phyloP scores from a whole-genome alignment of 768 basidiomycete species.

The Leccinum truebloodii region DNA sequence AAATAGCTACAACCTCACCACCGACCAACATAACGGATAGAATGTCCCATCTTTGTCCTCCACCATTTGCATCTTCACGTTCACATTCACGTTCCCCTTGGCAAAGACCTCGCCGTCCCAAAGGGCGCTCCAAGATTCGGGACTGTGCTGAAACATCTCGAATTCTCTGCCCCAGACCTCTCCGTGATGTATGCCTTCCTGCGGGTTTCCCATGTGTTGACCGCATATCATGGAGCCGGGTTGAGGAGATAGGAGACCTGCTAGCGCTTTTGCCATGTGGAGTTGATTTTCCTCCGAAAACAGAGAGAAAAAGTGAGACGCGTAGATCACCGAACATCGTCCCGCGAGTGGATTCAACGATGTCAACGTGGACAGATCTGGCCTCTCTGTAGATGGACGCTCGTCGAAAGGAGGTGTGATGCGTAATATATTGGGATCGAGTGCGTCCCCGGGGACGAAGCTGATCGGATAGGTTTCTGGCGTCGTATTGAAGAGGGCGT shows the following conservation, averaged over 20 bases:
- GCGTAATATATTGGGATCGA: not conserved
- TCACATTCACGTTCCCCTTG: not conserved
- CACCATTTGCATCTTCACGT: not conserved
- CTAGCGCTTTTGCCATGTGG: not conserved
- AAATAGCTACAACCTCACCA: not conserved
- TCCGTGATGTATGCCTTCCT: not conserved
- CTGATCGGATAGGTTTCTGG: not conserved
- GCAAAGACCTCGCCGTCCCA: not conserved
- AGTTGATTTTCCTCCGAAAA: not conserved
- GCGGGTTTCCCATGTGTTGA: not conserved
- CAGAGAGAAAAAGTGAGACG: not conserved
- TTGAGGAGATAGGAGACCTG: not conserved
- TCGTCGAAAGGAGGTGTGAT: not conserved
- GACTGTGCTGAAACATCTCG: not conserved
- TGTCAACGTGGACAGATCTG: not conserved
- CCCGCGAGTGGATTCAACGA: not conserved
- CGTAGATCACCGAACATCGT: not conserved
- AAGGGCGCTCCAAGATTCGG: not conserved
- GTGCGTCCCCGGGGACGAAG: not conserved
- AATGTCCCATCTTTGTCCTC: not conserved
- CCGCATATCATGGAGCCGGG: not conserved
- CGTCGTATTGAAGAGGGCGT: not conserved
- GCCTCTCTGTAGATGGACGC: not conserved
- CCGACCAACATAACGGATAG: not conserved
- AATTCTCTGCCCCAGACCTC: not conserved